phyloP scores from a whole-genome alignment of 148 eudicot species.

The Arbutus unedo region DNA sequence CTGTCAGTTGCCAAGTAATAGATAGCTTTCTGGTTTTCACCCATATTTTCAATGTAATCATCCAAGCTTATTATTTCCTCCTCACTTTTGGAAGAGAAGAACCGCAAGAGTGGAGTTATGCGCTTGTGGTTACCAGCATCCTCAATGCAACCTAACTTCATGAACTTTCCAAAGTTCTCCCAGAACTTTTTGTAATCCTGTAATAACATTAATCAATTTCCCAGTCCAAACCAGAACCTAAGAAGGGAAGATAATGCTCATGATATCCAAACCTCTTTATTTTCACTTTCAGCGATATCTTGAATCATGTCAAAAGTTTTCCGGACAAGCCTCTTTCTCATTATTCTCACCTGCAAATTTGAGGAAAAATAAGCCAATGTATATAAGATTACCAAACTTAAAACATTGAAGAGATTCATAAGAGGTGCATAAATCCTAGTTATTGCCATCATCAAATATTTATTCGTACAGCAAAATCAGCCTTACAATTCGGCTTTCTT shows the following conservation, averaged over 20 bases:
- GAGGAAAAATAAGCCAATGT: neutral
- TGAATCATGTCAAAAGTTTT: constrained; percentile 98
- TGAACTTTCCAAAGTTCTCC: constrained; percentile 96
- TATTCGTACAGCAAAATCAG: neutral
- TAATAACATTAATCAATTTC: constrained; percentile 10
- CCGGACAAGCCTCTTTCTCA: constrained; percentile 94
- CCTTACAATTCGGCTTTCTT: constrained; percentile 96
- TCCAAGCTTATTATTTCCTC: constrained; percentile 87
- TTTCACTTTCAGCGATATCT: constrained; percentile 81
- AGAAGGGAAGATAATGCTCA: neutral
- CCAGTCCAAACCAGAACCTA: neutral
- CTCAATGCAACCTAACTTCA: constrained; percentile 94
- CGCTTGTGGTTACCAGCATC: constrained; percentile 96
- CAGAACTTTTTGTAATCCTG: constrained; percentile 97
- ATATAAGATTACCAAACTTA: neutral
- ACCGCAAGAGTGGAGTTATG: constrained; percentile 76
- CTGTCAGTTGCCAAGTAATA: constrained; percentile 95
- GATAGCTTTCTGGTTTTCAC: constrained; percentile 90
- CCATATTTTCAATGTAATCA: constrained; percentile 94
- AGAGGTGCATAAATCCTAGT: neutral
- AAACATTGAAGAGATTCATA: constrained; percentile 4
- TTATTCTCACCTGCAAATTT: constrained; percentile 73
- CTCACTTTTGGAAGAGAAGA: constrained; percentile 82
- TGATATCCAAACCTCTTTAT: constrained; percentile 64
- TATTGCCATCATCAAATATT: neutral